Base-by-base conservation (phyloP, 1,284 basidiomycete species). In the Albatrellus sp. region DNA sequence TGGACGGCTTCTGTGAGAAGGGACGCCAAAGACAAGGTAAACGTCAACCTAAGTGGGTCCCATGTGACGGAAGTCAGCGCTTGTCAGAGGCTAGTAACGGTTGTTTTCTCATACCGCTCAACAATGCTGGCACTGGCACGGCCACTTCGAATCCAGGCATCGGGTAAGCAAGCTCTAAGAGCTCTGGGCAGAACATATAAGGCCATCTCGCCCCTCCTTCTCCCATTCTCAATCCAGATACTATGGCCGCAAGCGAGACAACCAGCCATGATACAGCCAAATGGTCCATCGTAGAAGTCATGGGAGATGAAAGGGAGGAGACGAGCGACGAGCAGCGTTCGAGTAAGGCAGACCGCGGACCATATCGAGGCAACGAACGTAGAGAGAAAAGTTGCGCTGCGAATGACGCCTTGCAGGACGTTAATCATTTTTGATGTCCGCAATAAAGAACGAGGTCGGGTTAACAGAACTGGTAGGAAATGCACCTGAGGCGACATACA, bases 171-270 rank as follows among this genome's bases (percentile, higher is more conserved):
- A 0, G 81, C 68, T 37, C 79, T 64, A 19, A 86, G 54, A 9
- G 82, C 83, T 46, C 73, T 65, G 1, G 85, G 83, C 2, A 87
- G 61, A 42, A 85, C 84, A 54, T 87, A 87, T 35, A 87, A 57
- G 0, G 82, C 75, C 64, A 88, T 83, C 58, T 88, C 84, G 2
- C 81, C 81, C 44, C 85, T 64, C 50, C 84, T 62, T 41, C 65
- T 65, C 3, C 75, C 75, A 46, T 77, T 75, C 55, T 88, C 83
- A 37, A 87, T 71, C 73, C 75, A 85, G 39, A 88, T 83, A 46
- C 80, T 84, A 42, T 68, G 65, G 2, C 84, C 84, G 50, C 83
- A 86, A n/a, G 69, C 60, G 29, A 87, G 57, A 48, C 77, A 81
- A n/a, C 80, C 82, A 7, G 65, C 69, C 46, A 86, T 60, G 29